These are phyloP conservation scores for Eucalyptus dawsonii DNA, from an alignment of 345 rosid species.

Conservation along the genomic window DNA sequence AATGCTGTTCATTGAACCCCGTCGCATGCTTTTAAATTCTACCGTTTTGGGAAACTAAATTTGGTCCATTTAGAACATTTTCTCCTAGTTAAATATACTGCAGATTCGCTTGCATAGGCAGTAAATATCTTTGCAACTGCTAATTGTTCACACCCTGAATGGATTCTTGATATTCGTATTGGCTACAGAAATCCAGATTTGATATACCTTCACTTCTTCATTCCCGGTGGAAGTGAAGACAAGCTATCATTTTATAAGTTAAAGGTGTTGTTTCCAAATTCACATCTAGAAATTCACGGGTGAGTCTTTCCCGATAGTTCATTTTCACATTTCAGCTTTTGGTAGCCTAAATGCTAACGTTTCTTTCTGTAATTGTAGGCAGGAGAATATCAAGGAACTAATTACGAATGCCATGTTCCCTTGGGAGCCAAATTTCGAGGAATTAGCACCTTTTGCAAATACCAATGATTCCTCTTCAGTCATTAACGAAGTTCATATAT, in stretches of 20 bases:
- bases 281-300: constrained; percentile 28
- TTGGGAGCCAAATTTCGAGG: not conserved
- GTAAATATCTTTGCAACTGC: not conserved
- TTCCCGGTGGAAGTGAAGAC: constrained; percentile 23
- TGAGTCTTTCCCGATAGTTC: not conserved
- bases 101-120: not conserved
- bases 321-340: not conserved
- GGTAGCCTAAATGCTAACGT: not conserved
- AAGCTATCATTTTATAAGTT: constrained; percentile 18
- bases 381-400: constrained; percentile 13
- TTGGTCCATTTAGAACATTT: not conserved
- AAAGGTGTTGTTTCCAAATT: constrained; percentile 31
- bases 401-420: not conserved
- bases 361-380: not conserved
- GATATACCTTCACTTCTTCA: constrained; percentile 20
- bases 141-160: not conserved
- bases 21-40: not conserved
- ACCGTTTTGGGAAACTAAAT: not conserved
- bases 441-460: constrained; percentile 17
- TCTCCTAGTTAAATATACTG: not conserved
- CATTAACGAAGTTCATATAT: constrained; percentile 16
- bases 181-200: constrained; percentile 3
- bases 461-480: constrained; percentile 4
- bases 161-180: not conserved
- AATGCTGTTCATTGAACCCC: not conserved